Evolutionary conservation across 345 rosid species (phyloP), one percentile per base, ranked within the genome.

Genomic region (Eucalyptus pauciflora): DNA sequence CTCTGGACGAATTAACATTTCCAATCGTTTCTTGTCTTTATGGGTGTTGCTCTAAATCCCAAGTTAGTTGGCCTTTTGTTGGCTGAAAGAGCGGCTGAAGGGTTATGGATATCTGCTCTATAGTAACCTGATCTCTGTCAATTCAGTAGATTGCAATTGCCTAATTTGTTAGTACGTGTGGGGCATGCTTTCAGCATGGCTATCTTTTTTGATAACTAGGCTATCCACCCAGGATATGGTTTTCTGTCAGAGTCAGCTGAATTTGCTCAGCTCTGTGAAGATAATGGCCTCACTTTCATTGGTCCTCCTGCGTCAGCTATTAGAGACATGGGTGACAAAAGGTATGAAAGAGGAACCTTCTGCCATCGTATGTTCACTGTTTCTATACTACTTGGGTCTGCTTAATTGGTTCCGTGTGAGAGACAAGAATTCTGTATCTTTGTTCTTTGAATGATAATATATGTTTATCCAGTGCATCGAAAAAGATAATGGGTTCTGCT

Each of bases 401-500:
- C n/a, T n/a, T n/a, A 52, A 33, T 54, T 45, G 20, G 41, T n/a
- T 67, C 18, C 41, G 7, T 14, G 20, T 67, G 41, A 3, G 41
- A 31, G 79, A 67, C 41, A n/a, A 67, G 79, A 67, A n/a, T n/a
- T 67, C 22, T n/a, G 79, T 58, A 22, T 67, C 20, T n/a, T 31
- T 67, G 3, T 31, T 67, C 79, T 67, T 67, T n/a, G 11, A 67
- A 17, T 67, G 41, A 67, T 64, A 50, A 51, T 51, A 41, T 89
- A 48, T 89, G 60, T 89, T 45, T 89, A 49, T 94, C 52, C 67
- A 97, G 99, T 93, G 99, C 98, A 15, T 97, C 98, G n/a, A 54
- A 96, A 96, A 95, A 96, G 93, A 97, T 97, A 93, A 97, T 97
- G 99, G 99, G 98, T 7, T 96, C 95, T n/a, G 99, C 99, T 37